phyloP scores from a whole-genome alignment of 2,329 filamentous ascomycete species.

The Kalmusia sp. region DNA sequence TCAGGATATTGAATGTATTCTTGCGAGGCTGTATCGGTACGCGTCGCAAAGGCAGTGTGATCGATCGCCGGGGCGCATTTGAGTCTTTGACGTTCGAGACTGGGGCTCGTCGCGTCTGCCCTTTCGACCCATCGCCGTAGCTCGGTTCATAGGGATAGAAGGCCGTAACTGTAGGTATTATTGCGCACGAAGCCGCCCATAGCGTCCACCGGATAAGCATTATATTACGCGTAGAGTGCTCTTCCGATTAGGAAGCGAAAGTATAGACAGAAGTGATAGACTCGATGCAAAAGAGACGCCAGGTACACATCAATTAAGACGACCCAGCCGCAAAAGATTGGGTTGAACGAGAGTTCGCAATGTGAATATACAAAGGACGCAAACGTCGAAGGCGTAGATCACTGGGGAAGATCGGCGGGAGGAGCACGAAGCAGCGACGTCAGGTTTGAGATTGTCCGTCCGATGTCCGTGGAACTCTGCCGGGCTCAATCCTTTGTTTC shows the following conservation, averaged over 20 bases:
- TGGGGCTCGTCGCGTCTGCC: constrained; percentile 13
- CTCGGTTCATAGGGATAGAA: constrained; percentile 44
- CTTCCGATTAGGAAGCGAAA: background rate
- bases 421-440: constrained; percentile 1
- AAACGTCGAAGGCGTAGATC: background rate
- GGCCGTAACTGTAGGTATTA: constrained; percentile 34
- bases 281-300: constrained; percentile 1
- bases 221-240: constrained; percentile 13
- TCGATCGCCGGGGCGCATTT: background rate
- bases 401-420: constrained; percentile 1
- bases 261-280: background rate
- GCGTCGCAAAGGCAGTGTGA: constrained; percentile 40
- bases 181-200: constrained; percentile 33
- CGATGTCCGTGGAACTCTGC: constrained; percentile 5
- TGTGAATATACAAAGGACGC: background rate
- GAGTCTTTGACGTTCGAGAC: background rate
- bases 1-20: constrained; percentile 56
- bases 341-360: background rate
- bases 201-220: constrained; percentile 33
- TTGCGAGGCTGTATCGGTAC: constrained; percentile 48
- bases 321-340: constrained; percentile 13
- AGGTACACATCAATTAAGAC: constrained; percentile 27
- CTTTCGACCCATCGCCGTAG: constrained; percentile 19
- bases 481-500: too few species aligned
- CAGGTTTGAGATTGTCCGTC: background rate